Conservation (phyloP, 2,329 filamentous ascomycete species). For the Neonectria ditissima region DNA sequence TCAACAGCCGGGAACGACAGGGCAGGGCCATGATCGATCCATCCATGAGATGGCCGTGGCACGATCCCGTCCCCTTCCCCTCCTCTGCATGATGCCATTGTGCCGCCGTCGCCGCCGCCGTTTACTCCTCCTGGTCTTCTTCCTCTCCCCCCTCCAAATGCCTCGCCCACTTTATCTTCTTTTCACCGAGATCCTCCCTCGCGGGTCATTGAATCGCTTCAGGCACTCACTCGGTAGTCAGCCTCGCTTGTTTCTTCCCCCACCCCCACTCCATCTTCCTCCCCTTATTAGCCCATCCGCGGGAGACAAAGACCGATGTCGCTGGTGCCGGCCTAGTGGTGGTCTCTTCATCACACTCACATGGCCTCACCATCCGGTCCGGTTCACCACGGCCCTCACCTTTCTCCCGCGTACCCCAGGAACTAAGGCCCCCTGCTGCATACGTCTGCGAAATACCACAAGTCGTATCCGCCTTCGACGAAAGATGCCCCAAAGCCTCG, state of each 20-base stretch:
- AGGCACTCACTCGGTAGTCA: no score
- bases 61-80: conserved; percentile 26
- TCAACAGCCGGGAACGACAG: conserved; percentile 5
- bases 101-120: conserved; percentile 9
- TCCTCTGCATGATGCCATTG: conserved; percentile 36
- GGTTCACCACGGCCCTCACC: conserved; percentile 6
- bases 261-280: conserved; percentile 21
- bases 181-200: conserved; percentile 23
- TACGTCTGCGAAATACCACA: conserved; percentile 21
- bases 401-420: neutral
- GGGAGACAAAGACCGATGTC: conserved; percentile 29
- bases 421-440: conserved; percentile 10
- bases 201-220: conserved; percentile 3
- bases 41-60: conserved; percentile 19
- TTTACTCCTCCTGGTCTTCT: neutral
- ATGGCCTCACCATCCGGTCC: conserved; percentile 7
- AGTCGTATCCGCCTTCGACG: neutral
- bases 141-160: conserved; percentile 11
- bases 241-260: conserved; percentile 14
- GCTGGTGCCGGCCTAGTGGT: neutral
- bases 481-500: neutral
- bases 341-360: neutral
- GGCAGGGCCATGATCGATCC: neutral
- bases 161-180: conserved; percentile 10
- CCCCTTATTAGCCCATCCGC: conserved; percentile 12